Conservation (phyloP, 768 basidiomycete species). For the Amanita jacksonii region DNA sequence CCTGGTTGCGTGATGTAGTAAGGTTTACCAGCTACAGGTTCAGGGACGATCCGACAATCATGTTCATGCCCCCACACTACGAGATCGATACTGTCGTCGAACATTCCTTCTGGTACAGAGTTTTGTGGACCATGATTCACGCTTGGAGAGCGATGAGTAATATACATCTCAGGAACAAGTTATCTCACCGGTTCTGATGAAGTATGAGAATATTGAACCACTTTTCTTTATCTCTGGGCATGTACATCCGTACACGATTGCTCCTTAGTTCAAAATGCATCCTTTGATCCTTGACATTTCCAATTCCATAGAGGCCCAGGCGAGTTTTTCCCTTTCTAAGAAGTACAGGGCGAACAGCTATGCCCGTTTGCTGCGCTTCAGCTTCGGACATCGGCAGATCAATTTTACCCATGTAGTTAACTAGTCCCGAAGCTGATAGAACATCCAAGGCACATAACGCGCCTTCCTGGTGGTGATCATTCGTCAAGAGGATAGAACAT, state of each 20-base stretch:
- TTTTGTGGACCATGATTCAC: constrained; percentile 94
- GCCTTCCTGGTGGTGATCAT: constrained; percentile 46
- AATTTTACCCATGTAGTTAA: constrained; percentile 98
- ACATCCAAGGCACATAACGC: constrained; percentile 94
- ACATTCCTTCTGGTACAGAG: constrained; percentile 93
- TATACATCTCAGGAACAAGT: background rate
- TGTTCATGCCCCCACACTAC: constrained; percentile 99
- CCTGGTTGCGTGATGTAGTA: constrained; percentile 95
- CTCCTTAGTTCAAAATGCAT: constrained; percentile 96
- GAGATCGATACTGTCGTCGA: constrained; percentile 88
- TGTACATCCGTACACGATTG: constrained; percentile 92
- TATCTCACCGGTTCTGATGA: constrained; percentile 87
- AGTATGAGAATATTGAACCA: constrained; percentile 95
- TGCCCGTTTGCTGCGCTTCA: constrained; percentile 59
- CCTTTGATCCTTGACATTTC: constrained; percentile 92
- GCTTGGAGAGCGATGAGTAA: constrained; percentile 28
- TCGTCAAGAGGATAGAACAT: background rate
- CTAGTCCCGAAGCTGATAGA: constrained; percentile 83
- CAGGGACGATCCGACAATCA: constrained; percentile 88
- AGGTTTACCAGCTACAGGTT: constrained; percentile 81
- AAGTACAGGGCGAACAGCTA: constrained; percentile 84
- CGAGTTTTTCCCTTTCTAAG: constrained; percentile 79
- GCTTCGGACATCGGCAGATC: constrained; percentile 73
- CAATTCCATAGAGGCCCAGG: constrained; percentile 91
- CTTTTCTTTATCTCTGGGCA: constrained; percentile 81